A percentile compares a stretch with the other conserved stretches of the same genome.
Conservation (phyloP, 2,329 filamentous ascomycete genomes). For the Phyllosticta citribraziliensis region DNA sequence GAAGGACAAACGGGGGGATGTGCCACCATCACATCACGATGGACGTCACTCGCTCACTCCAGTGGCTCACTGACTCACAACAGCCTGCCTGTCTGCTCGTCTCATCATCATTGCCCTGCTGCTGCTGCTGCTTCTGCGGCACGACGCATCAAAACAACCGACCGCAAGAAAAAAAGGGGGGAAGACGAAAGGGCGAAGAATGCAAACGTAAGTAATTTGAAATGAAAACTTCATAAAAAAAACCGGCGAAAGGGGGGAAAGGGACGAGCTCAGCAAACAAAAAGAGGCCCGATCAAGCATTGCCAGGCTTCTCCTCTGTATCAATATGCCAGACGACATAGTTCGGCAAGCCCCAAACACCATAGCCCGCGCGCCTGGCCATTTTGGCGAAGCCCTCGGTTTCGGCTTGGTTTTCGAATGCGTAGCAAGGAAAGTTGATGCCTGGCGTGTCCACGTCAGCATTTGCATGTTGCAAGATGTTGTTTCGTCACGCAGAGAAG, state of each 20-base stretch:
- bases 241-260: too few relatives aligned
- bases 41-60: too few relatives aligned
- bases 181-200: too few relatives aligned
- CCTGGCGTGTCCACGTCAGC: background rate
- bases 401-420: slow-evolving; percentile 98
- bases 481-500: background rate
- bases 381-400: slow-evolving; percentile 98
- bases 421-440: slow-evolving; percentile 94
- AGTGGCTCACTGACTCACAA: too few relatives aligned
- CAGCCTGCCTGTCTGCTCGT: too few relatives aligned
- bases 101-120: too few relatives aligned
- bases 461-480: background rate
- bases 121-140: too few relatives aligned
- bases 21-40: too few relatives aligned
- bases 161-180: too few relatives aligned
- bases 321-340: slow-evolving; percentile 99
- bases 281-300: slow-evolving; percentile 28
- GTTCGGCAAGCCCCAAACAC: slow-evolving; percentile 86
- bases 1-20: too few relatives aligned
- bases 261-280: background rate
- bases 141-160: too few relatives aligned
- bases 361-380: slow-evolving; percentile 91
- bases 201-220: background rate
- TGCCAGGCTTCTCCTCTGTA: slow-evolving; percentile 87
- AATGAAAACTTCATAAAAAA: background rate